Conservation (phyloP, 345 rosid species). For the Punica granatum region DNA sequence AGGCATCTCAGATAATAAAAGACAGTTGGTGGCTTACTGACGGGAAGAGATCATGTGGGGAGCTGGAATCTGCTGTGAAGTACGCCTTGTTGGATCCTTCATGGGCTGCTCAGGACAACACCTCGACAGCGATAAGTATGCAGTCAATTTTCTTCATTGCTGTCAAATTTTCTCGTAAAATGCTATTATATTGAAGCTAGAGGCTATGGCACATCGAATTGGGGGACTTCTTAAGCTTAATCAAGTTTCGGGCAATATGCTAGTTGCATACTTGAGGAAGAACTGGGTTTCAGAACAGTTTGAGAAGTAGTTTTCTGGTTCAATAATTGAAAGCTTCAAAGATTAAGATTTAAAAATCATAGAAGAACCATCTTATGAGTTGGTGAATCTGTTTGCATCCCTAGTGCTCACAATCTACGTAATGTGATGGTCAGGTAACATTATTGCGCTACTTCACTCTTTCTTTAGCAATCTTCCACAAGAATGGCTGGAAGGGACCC, state of each 20-base stretch:
- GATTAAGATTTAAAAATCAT: neutral
- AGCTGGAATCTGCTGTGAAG: slow-evolving; percentile 84
- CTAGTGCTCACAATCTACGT: neutral
- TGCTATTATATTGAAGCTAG: neutral
- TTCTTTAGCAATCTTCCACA: slow-evolving; percentile 97
- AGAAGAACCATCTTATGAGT: neutral
- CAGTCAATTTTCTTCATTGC: neutral
- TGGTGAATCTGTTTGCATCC: neutral
- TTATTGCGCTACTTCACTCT: slow-evolving; percentile 85
- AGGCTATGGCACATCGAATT: neutral
- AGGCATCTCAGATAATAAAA: slow-evolving; percentile 69
- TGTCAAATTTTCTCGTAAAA: neutral
- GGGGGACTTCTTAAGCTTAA: neutral
- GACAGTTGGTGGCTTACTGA: slow-evolving; percentile 98
- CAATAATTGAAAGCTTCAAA: neutral
- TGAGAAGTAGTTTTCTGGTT: neutral
- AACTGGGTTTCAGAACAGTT: neutral
- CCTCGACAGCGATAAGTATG: slow-evolving; percentile 93
- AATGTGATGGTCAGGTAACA: slow-evolving; percentile 59
- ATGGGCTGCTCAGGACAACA: slow-evolving; percentile 99
- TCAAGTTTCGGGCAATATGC: neutral
- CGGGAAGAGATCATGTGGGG: slow-evolving; percentile 62
- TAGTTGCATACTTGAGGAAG: neutral
- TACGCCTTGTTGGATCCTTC: slow-evolving; percentile 96
- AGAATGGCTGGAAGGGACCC: slow-evolving; percentile 97